Conservation (phyloP, 2,329 filamentous ascomycete genomes). For the Talaromyces marneffei region DNA sequence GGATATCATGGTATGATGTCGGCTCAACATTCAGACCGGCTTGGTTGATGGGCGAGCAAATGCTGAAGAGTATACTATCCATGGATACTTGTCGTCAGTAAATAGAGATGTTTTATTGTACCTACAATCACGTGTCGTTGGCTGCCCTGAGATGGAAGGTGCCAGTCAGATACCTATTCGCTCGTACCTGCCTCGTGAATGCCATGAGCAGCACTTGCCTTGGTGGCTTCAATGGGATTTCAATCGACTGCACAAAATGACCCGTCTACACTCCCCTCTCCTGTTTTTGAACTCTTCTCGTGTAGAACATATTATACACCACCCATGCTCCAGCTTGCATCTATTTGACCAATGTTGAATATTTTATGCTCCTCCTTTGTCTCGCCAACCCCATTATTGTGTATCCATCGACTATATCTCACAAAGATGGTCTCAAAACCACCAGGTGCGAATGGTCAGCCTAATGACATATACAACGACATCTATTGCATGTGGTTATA, state of each 20-base stretch:
- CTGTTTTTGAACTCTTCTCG: not conserved
- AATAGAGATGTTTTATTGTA: too few species aligned
- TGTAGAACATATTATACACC: not conserved
- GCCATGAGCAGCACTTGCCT: not conserved
- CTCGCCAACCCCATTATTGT: not conserved
- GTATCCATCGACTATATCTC: not conserved
- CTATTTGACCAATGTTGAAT: not conserved
- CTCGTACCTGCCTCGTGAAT: not conserved
- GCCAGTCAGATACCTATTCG: not conserved
- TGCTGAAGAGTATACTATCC: too few species aligned
- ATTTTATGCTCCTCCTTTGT: not conserved
- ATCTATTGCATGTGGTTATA: not conserved
- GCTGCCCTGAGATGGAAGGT: not conserved
- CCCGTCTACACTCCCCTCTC: not conserved
- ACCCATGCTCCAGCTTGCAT: conserved; percentile 2
- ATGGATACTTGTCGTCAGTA: too few species aligned
- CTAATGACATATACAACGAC: not conserved
- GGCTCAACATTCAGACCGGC: not conserved
- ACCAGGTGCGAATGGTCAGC: conserved; percentile 2
- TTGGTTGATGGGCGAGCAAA: not conserved
- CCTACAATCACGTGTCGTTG: not conserved
- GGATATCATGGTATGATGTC: not conserved
- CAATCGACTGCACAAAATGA: not conserved
- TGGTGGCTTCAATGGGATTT: not conserved
- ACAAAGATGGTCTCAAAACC: not conserved